Conservation (phyloP, 139 green algal species). For the Ulvella scutata region DNA sequence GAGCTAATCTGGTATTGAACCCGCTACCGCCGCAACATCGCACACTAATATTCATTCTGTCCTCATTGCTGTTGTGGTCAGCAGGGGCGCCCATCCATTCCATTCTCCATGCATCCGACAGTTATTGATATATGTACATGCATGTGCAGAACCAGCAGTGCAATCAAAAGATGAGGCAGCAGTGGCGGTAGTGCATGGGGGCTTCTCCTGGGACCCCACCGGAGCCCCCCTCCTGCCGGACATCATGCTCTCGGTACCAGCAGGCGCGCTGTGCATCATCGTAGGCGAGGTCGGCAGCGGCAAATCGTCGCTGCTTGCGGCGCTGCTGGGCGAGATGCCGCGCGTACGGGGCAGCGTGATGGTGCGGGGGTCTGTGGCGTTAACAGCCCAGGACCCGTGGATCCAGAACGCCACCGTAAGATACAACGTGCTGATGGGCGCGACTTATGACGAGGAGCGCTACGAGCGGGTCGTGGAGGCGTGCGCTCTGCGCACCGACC, state of each 20-base stretch:
- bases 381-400: constrained; percentile 51
- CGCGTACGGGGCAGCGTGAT: constrained; percentile 8
- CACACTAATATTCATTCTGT: too few species aligned
- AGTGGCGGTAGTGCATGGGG: neutral
- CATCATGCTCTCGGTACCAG: constrained; percentile 14
- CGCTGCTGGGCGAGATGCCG: constrained; percentile 49
- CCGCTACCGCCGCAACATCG: too few species aligned
- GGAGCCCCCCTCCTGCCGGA: constrained; percentile 6
- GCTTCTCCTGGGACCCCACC: constrained; percentile 18
- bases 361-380: constrained; percentile 27
- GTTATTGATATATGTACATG: too few species aligned
- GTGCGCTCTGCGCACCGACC: constrained; percentile 40
- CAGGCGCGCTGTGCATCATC: constrained; percentile 29
- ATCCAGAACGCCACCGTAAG: constrained; percentile 66
- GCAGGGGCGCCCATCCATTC: too few species aligned
- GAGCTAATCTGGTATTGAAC: too few species aligned
- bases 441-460: constrained; percentile 21
- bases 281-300: constrained; percentile 28
- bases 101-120: too few species aligned
- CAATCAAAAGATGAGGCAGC: neutral
- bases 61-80: too few species aligned
- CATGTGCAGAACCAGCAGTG: too few species aligned
- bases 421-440: constrained; percentile 61
- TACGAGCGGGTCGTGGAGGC: constrained; percentile 38
- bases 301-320: constrained; percentile 47